A percentile compares a stretch with the other conserved stretches of the same genome.
Evolutionary conservation across 805 yeast genomes (phyloP).

Genomic region (Blastobotrys terrestris): DNA sequence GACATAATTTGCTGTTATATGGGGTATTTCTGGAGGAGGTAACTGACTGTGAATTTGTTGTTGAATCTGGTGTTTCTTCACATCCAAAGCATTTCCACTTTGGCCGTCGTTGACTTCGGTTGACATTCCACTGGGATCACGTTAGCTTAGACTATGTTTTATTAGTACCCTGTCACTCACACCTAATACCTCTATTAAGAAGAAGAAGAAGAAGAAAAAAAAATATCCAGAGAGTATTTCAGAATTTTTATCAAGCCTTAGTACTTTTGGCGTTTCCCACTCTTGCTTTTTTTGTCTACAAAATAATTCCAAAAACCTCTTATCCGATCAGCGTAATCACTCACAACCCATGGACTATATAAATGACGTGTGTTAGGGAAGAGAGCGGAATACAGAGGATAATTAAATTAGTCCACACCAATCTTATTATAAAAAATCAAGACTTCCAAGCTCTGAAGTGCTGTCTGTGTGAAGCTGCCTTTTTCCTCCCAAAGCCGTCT

Average conservation of each 20-base stretch:
- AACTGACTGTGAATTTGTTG: conserved; percentile 2
- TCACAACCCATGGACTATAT: no score
- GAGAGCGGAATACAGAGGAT: not conserved
- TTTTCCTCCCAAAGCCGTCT: not conserved
- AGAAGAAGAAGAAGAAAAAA: no score
- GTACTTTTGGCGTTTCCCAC: not conserved
- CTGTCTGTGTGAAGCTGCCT: no score
- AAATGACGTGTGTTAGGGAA: no score
- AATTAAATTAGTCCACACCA: not conserved
- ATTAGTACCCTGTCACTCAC: not conserved
- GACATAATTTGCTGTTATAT: conserved; percentile 62
- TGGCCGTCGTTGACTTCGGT: not conserved
- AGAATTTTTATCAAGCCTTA: not conserved
- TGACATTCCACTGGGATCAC: not conserved
- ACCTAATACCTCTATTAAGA: not conserved
- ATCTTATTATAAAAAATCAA: no score
- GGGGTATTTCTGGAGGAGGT: conserved; percentile 46
- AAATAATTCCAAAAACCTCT: no score
- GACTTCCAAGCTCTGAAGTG: not conserved
- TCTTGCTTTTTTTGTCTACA: not conserved
- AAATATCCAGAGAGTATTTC: not conserved
- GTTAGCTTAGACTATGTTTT: not conserved
- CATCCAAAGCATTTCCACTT: not conserved
- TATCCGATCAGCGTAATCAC: no score
- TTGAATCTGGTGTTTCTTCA: not conserved